Percentiles rank a stretch among this genome's conserved stretches.
Conservation (phyloP, 2,329 filamentous ascomycete species). For the Ascochyta rabiei region DNA sequence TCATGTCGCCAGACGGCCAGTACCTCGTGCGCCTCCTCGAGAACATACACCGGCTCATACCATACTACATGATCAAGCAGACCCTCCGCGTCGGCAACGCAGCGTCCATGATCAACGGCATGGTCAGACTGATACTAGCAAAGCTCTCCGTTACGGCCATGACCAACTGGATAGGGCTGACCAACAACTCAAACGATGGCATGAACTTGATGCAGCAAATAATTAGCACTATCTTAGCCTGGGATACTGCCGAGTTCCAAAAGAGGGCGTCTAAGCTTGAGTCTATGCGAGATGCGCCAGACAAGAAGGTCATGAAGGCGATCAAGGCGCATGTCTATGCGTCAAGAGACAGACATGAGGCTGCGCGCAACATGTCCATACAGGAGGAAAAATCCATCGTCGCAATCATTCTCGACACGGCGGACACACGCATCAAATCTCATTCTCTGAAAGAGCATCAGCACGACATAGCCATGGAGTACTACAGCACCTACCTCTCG, state of each 20-base stretch:
- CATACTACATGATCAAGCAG: constrained; percentile 74
- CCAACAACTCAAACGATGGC: constrained; percentile 72
- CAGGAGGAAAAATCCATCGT: constrained; percentile 67
- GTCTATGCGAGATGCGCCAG: constrained; percentile 63
- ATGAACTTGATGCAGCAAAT: constrained; percentile 83
- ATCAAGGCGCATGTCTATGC: constrained; percentile 65
- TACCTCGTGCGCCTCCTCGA: constrained; percentile 74
- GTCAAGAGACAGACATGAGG: constrained; percentile 63
- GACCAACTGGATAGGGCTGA: constrained; percentile 80
- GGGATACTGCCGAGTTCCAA: constrained; percentile 74
- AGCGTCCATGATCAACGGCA: constrained; percentile 78
- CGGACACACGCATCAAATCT: constrained; percentile 52
- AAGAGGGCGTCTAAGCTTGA: constrained; percentile 70
- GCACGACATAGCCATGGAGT: constrained; percentile 70
- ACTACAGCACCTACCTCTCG: constrained; percentile 72
- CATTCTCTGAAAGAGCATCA: constrained; percentile 62
- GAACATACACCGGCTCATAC: constrained; percentile 72
- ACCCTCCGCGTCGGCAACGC: constrained; percentile 79
- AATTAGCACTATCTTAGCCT: constrained; percentile 72
- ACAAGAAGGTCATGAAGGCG: constrained; percentile 65
- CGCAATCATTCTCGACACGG: constrained; percentile 65
- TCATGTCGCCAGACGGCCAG: constrained; percentile 75
- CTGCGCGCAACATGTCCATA: constrained; percentile 62
- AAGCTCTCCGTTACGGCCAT: constrained; percentile 76
- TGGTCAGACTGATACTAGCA: constrained; percentile 75